Evolutionary conservation across 495 filamentous ascomycete genomes (phyloP).

Genomic region (Parachaetomium inaequale): DNA sequence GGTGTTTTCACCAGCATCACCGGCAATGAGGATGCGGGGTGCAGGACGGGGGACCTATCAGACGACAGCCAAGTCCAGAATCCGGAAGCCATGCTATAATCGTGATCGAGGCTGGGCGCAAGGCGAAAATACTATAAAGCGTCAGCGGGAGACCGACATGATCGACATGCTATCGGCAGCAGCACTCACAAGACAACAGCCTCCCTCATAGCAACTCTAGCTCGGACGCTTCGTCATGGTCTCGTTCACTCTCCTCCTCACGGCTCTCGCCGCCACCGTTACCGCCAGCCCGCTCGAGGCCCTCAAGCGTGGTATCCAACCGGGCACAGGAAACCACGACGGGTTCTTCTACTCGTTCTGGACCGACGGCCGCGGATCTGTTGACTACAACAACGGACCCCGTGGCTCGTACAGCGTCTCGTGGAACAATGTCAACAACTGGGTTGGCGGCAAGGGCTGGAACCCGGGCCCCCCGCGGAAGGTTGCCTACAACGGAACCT

Average conservation of each 20-base stretch:
- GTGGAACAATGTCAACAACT: slow-evolving; percentile 55
- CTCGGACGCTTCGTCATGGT: slow-evolving; percentile 13
- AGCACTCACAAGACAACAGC: not conserved
- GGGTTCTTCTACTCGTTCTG: slow-evolving; percentile 60
- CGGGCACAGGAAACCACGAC: slow-evolving; percentile 48
- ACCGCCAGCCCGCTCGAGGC: slow-evolving; percentile 32
- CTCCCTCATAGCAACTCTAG: not conserved
- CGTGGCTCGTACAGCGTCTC: slow-evolving; percentile 51
- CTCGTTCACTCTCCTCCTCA: slow-evolving; percentile 19
- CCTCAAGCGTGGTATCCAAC: slow-evolving; percentile 17
- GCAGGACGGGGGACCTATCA: not conserved
- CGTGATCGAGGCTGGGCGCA: not conserved
- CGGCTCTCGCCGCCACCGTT: slow-evolving; percentile 19
- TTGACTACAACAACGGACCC: slow-evolving; percentile 54
- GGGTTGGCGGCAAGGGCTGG: slow-evolving; percentile 62
- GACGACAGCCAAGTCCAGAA: not conserved
- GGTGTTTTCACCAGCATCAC: not conserved
- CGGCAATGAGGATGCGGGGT: slow-evolving; percentile 1
- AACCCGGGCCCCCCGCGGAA: slow-evolving; percentile 42
- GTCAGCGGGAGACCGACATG: not conserved
- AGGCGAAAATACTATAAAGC: slow-evolving; percentile 2
- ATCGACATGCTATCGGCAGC: not conserved
- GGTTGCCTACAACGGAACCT: slow-evolving; percentile 25
- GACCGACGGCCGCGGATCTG: slow-evolving; percentile 53
- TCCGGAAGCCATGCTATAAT: not conserved